Conservation (phyloP, 495 filamentous ascomycete species). For the Neurospora hispaniola region DNA sequence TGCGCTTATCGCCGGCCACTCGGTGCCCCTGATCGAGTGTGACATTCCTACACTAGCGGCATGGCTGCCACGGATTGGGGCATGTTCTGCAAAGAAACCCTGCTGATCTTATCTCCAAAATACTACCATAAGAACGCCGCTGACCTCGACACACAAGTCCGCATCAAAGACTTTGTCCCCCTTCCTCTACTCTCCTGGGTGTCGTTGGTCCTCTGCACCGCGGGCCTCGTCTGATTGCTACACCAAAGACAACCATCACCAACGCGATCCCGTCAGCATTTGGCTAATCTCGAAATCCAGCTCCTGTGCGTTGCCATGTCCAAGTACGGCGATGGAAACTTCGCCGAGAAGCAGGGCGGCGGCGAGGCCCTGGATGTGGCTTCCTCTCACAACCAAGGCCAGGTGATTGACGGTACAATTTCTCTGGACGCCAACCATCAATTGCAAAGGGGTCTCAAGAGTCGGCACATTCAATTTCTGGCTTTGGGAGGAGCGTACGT, state of each 20-base stretch:
- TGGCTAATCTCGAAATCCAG: not conserved
- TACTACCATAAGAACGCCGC: not conserved
- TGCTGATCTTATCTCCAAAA: not conserved
- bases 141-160: not conserved
- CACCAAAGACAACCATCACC: not conserved
- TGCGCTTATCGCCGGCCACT: not conserved
- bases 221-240: not conserved
- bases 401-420: slow-evolving; percentile 13
- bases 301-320: not conserved
- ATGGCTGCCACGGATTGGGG: not conserved
- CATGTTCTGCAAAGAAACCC: not conserved
- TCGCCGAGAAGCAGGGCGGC: not conserved
- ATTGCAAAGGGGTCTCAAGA: slow-evolving; percentile 51
- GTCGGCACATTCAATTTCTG: slow-evolving; percentile 61
- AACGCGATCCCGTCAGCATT: not conserved
- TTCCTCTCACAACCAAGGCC: not conserved
- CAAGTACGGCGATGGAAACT: not conserved
- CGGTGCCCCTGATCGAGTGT: not conserved
- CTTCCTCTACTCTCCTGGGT: not conserved
- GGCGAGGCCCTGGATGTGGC: not conserved
- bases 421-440: slow-evolving; percentile 20
- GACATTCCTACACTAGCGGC: not conserved
- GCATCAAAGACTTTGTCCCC: not conserved
- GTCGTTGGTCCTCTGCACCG: not conserved
- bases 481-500: slow-evolving; percentile 51